Evolutionary conservation across 2,329 filamentous ascomycete genomes (phyloP).

Genomic region (Ascochyta viciae-villosae): DNA sequence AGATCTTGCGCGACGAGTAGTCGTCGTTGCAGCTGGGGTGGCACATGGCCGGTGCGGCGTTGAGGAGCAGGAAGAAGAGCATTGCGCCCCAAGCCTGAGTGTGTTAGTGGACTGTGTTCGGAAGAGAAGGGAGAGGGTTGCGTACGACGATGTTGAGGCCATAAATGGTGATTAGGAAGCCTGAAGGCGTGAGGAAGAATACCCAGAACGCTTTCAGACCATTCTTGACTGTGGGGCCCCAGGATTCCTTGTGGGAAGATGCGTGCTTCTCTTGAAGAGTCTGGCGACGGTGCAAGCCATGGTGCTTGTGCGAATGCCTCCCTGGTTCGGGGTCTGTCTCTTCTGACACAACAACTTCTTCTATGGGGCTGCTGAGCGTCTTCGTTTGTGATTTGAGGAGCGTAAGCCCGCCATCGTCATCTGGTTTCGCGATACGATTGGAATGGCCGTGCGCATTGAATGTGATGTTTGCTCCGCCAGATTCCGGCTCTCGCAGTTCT

Average conservation of each 20-base stretch:
- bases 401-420: conserved; percentile 20
- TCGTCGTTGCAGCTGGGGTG: conserved; percentile 72
- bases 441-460: conserved; percentile 24
- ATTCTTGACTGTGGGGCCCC: conserved; percentile 64
- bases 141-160: conserved; percentile 73
- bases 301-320: neutral
- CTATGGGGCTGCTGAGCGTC: neutral
- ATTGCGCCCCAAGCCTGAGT: conserved; percentile 79
- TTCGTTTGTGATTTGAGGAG: conserved; percentile 19
- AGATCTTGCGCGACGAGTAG: conserved; percentile 74
- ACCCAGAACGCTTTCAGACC: conserved; percentile 69
- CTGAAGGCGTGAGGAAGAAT: conserved; percentile 76
- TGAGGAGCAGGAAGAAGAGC: conserved; percentile 83
- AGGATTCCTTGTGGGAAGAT: conserved; percentile 42
- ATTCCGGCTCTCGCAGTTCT: conserved; percentile 42
- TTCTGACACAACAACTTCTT: neutral
- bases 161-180: conserved; percentile 79
- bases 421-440: conserved; percentile 21
- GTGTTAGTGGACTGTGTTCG: neutral
- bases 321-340: conserved; percentile 1
- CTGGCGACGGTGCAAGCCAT: conserved; percentile 8
- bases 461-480: conserved; percentile 28
- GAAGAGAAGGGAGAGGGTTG: neutral
- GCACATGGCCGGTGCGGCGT: conserved; percentile 78
- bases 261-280: conserved; percentile 38